Evolutionary conservation across 805 yeast species (phyloP), one percentile per base, ranked within the genome.

Genomic region (Danielozyma ontarioensis): DNA sequence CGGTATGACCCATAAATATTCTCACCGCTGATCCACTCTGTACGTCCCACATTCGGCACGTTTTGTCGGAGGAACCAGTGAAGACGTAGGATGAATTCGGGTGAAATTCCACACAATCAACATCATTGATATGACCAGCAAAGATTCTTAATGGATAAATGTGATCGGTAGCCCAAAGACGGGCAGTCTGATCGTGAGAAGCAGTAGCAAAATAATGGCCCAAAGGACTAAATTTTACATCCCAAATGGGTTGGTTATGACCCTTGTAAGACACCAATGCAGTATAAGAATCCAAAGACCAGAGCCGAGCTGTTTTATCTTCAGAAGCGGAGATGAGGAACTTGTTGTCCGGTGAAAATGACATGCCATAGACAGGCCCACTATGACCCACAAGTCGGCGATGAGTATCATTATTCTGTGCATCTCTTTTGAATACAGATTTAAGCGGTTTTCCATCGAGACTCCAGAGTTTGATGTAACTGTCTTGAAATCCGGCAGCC

Each of bases 191-290:
- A 55, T 93, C 99, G 53, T 89, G 96, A 2, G 96, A 86, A 0
- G 94, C 96, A 0, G 97, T 89, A n/a, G 94, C 96, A 59, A 93
- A 93, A 62, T 93, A 93, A 62, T 93, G 97, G 4, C 98, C 98
- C 48, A 84, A 65, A 2, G 98, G 98, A 2, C 95, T 80, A 52
- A 87, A 93, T 48, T 83, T 76, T 5, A 93, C 97, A 55, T 93
- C 97, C 98, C 98, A 93, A 17, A 93, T 83, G 1, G 98, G 97
- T 46, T 86, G 94, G 50, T 80, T 86, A 54, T 93, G 99, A 6
- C 97, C 97, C 56, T 86, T 87, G 62, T 93, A 93, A n/a, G 88
- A 76, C 1, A 93, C 98, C 31, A 93, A 68, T 2, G 94, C 80
- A 1, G 94, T 78, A 54, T 76, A 86, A 1, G 97, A 83, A 52